Conservation (phyloP, 495 filamentous ascomycete species). For the Penicillium simplicissimum region DNA sequence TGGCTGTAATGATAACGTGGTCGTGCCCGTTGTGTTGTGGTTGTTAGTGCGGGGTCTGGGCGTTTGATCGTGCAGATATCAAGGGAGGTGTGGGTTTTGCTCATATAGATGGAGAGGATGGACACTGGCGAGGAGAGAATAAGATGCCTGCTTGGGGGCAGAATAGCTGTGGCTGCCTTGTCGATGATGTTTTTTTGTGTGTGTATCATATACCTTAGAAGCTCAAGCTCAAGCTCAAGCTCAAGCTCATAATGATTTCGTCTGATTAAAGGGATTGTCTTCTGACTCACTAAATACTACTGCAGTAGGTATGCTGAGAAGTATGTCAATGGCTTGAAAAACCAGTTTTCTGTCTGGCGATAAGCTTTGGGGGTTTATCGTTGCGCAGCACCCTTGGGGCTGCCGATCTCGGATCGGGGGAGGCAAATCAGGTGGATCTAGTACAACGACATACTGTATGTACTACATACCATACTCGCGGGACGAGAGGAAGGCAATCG, state of each 20-base stretch:
- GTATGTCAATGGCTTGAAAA: not conserved
- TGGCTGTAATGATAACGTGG: constrained; percentile 97
- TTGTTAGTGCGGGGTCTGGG: constrained; percentile 77
- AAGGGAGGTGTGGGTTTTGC: constrained; percentile 7
- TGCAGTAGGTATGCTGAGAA: not conserved
- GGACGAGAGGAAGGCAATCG: not conserved
- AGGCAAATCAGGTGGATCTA: not conserved
- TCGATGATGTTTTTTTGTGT: not conserved
- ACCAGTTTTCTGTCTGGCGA: constrained; percentile 11
- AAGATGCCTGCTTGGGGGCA: too few species aligned
- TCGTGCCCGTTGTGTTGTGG: constrained; percentile 96
- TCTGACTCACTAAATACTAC: too few species aligned
- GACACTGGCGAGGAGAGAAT: not conserved
- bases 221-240: too few species aligned
- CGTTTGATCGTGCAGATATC: constrained; percentile 48
- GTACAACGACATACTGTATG: too few species aligned
- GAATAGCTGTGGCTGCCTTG: not conserved
- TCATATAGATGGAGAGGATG: not conserved
- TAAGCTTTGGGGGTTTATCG: constrained; percentile 22
- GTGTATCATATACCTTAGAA: not conserved
- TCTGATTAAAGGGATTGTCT: too few species aligned
- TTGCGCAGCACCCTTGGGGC: not conserved
- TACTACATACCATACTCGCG: too few species aligned
- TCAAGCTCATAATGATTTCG: too few species aligned
- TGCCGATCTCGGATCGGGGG: constrained; percentile 19